A percentile compares a stretch with the other conserved stretches of the same genome.
Evolutionary conservation across 371 early-diverging fungal genomes (phyloP).

Genomic region (Mucor indicus): DNA sequence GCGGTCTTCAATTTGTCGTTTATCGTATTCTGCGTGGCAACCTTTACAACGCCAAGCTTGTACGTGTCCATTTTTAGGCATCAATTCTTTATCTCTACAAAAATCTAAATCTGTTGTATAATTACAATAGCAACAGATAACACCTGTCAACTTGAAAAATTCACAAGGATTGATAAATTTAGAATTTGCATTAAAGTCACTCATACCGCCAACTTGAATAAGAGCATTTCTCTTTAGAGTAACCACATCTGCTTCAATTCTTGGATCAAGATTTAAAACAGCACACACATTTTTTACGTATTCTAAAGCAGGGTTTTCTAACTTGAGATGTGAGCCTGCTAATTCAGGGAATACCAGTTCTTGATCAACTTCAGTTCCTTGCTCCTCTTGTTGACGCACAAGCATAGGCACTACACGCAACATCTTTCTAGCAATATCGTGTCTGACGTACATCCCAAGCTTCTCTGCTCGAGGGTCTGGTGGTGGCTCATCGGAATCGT

Average conservation of each 20-base stretch:
- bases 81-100: constrained; percentile 74
- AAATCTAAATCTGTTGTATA: constrained; percentile 85
- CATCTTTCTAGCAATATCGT: constrained; percentile 47
- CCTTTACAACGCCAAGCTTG: constrained; percentile 54
- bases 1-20: constrained; percentile 69
- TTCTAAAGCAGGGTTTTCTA: constrained; percentile 72
- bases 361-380: constrained; percentile 4
- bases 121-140: constrained; percentile 87
- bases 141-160: constrained; percentile 71
- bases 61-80: constrained; percentile 49
- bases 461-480: constrained; percentile 27
- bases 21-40: constrained; percentile 77
- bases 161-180: constrained; percentile 79
- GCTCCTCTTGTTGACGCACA: constrained; percentile 24
- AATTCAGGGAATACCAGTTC: constrained; percentile 62
- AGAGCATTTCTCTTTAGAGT: constrained; percentile 77
- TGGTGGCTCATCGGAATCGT: constrained; percentile 7
- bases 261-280: constrained; percentile 69
- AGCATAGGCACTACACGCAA: constrained; percentile 29
- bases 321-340: constrained; percentile 64
- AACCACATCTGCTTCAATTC: constrained; percentile 60
- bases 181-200: constrained; percentile 79
- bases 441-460: constrained; percentile 38
- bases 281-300: constrained; percentile 73
- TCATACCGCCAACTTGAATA: constrained; percentile 59